These are phyloP conservation scores for Bocquillonia castaneifolia DNA, from an alignment of 441 rosid genomes.

Conservation along the genomic window DNA sequence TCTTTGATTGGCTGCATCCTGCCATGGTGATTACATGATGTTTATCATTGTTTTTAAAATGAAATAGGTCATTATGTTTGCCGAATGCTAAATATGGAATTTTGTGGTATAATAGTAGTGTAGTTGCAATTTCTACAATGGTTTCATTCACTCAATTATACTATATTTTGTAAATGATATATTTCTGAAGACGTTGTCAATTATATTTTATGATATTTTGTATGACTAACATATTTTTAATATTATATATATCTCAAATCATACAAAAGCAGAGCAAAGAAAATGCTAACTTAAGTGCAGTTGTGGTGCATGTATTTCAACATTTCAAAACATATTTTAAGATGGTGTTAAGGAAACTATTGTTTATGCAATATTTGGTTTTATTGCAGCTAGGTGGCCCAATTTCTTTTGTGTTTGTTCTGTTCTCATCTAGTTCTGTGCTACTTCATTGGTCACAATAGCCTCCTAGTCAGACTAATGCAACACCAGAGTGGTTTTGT, in stretches of 20 bases:
- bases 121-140: neutral
- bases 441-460: constrained; percentile 98
- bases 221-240: neutral
- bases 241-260: neutral
- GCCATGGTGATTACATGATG: neutral
- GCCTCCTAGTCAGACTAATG: constrained; percentile 77
- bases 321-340: no score
- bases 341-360: neutral
- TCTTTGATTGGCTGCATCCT: neutral
- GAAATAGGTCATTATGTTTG: neutral
- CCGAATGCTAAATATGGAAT: neutral
- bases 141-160: neutral
- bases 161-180: neutral
- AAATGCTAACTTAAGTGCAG: neutral
- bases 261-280: neutral
- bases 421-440: constrained; percentile 95
- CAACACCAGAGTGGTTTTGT: constrained; percentile 79
- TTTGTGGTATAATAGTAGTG: neutral
- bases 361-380: constrained; percentile 19
- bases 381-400: constrained; percentile 96
- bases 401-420: constrained; percentile 97
- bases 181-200: neutral
- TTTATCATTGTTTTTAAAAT: neutral
- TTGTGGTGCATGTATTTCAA: neutral
- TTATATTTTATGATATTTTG: neutral